phyloP scores from a whole-genome alignment of 2,329 filamentous ascomycete species.

The Uncinocarpus reesii region DNA sequence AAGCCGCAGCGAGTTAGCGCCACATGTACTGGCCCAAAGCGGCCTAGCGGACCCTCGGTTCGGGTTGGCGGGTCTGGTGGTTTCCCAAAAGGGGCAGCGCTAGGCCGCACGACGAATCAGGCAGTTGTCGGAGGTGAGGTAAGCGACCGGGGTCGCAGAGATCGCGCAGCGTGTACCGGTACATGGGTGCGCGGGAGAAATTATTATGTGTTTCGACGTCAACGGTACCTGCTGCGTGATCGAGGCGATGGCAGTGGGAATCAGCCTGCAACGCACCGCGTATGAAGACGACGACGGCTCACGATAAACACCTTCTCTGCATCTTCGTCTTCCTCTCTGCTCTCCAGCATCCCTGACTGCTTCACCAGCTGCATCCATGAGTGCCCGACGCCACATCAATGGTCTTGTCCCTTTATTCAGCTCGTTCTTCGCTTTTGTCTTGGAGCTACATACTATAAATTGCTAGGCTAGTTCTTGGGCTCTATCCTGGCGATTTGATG shows the following conservation, averaged over 20 bases:
- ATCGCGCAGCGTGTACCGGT: background rate
- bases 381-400: background rate
- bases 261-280: constrained; percentile 10
- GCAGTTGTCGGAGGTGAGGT: background rate
- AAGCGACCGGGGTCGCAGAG: background rate
- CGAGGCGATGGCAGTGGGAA: background rate
- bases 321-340: background rate
- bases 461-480: too few relatives aligned
- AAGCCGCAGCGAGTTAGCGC: background rate
- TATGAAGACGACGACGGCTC: background rate
- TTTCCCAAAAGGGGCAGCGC: constrained; percentile 10
- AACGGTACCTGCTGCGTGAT: background rate
- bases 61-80: background rate
- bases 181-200: background rate
- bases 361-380: background rate
- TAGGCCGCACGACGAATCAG: constrained; percentile 7
- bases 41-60: constrained; percentile 1
- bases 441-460: too few relatives aligned
- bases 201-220: background rate
- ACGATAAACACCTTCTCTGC: background rate
- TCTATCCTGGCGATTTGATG: too few relatives aligned
- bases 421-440: background rate
- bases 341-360: background rate
- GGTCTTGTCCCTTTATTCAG: background rate
- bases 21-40: constrained; percentile 3